Base-by-base conservation (phyloP, 2,329 filamentous ascomycete species). In the Diaporthe humulicola region DNA sequence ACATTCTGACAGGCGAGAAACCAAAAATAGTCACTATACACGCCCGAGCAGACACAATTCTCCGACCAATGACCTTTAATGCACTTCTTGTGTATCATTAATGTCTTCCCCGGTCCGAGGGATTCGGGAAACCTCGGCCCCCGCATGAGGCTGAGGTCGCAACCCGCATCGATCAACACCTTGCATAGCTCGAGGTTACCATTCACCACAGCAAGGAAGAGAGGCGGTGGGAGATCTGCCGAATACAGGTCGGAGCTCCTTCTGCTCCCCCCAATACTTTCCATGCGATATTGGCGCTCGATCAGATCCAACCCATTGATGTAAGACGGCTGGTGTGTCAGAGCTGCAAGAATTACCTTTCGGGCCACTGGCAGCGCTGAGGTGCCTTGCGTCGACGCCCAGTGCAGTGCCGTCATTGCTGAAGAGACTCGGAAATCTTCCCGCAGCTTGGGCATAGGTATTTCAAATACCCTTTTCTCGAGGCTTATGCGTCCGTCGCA, bases 401-500 rank as follows among this genome's bases (percentile, higher is more conserved):
- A 66, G 12, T 66, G 61, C 14, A 67, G 14, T 3, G 61, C 61
- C 22, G 61, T 52, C 42, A 50, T 52, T 14, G 25, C 9, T 10
- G 17, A 15, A 7, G 7, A 2, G 7, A 30, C 10, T 8, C 4
- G 25, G 9, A 33, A 22, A 3, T 10, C 15, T 9, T 45, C 17
- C 4, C 6, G 2, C 3, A 1, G 3, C 9, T 12, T 5, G 3
- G 58, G 58, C 6, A 33, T 6, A 3, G 9, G 14, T 2, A 6
- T 4, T 1, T 22, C 9, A 17, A 64, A 64, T 4, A 7, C 8
- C 10, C 40, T 30, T 2, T 45, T 4, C 2, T 45, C 15, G 14
- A 45, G 15, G 8, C 14, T 10, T 28, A 64, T 45, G 15, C 58
- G 36, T 19, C 38, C 56, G 0, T 15, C 33, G 22, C 56, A 40